Evolutionary conservation across 2,329 filamentous ascomycete species (phyloP), one percentile per base, ranked within the genome.

Genomic region (Ascocoryne sarcoides): DNA sequence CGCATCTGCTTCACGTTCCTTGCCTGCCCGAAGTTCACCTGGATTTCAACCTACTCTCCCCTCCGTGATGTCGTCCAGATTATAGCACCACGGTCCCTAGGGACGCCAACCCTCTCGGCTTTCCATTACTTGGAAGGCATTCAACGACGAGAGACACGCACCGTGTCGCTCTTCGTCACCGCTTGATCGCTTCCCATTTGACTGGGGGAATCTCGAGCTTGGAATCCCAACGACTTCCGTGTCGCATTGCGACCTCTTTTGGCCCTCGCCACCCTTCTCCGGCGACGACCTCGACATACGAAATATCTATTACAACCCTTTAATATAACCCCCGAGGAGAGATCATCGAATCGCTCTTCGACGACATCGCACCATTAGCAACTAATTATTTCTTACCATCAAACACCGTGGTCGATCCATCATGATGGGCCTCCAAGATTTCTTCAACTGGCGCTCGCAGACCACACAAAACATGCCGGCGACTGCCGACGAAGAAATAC

Each of bases 401-500:
- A n/a, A n/a, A n/a, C n/a, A n/a, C n/a, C n/a, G n/a, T n/a, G n/a
- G n/a, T n/a, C n/a, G n/a, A 38, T 46, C 34, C 45, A 39, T 20
- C 34, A 49, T 37, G 9, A 57, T 58, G 55, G 54, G 51, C 33
- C 16, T 54, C 32, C 54, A 55, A 44, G 51, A 65, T 51, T 60
- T 69, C 43, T 56, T 71, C 54, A 64, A 62, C 39, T 70, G 67
- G 65, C 64, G 63, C 32, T 57, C 66, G 28, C 65, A 68, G 40
- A 58, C 64, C n/a, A 59, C 63, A n/a, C 36, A 63, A 45, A 54
- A 46, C 36, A 46, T 52, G 36, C 41, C 49, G 10, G 42, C 40
- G 59, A 47, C 57, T 55, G 62, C 62, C 32, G 75, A 77, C 37
- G 75, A 79, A 44, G 88, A 95, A 42, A 61, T 79, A 51, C 66